A percentile compares a stretch with the other conserved stretches of the same genome.
Conservation (phyloP, 1,139 yeast species). For the Geotrichum phurueaensis region DNA sequence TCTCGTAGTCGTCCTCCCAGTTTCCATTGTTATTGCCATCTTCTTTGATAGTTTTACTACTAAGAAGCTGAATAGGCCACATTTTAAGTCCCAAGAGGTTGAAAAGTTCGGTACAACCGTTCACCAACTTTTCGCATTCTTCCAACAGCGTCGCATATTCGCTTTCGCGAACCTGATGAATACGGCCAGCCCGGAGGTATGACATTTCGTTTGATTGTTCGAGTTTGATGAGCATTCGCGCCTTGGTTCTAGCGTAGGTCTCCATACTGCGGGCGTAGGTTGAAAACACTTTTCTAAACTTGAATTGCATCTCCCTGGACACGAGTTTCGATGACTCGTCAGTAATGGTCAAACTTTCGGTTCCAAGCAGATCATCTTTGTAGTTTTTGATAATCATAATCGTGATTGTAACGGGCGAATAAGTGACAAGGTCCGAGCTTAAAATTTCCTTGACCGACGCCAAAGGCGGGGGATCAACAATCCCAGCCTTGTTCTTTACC, state of each 20-base stretch:
- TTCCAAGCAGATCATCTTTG: slow-evolving; percentile 22
- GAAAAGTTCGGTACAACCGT: slow-evolving; percentile 14
- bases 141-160: slow-evolving; percentile 9
- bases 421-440: slow-evolving; percentile 40
- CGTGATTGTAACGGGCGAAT: slow-evolving; percentile 45
- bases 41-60: slow-evolving; percentile 14
- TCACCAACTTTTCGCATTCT: slow-evolving; percentile 12
- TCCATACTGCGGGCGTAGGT: slow-evolving; percentile 47
- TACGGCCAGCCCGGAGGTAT: slow-evolving; percentile 15
- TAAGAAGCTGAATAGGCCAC: slow-evolving; percentile 8
- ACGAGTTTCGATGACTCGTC: slow-evolving; percentile 19
- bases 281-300: slow-evolving; percentile 39
- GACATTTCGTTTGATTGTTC: slow-evolving; percentile 15
- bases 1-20: slow-evolving; percentile 19
- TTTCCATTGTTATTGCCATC: slow-evolving; percentile 19
- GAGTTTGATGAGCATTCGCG: slow-evolving; percentile 21
- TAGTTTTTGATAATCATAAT: slow-evolving; percentile 51
- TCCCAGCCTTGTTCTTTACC: slow-evolving; percentile 24
- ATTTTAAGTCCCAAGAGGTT: slow-evolving; percentile 12
- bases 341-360: not conserved
- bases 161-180: slow-evolving; percentile 4
- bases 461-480: slow-evolving; percentile 41
- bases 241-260: slow-evolving; percentile 36
- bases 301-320: slow-evolving; percentile 24
- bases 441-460: slow-evolving; percentile 52